Base-by-base conservation (phyloP, 768 basidiomycete species). In the Rhizopogon vinicolor region DNA sequence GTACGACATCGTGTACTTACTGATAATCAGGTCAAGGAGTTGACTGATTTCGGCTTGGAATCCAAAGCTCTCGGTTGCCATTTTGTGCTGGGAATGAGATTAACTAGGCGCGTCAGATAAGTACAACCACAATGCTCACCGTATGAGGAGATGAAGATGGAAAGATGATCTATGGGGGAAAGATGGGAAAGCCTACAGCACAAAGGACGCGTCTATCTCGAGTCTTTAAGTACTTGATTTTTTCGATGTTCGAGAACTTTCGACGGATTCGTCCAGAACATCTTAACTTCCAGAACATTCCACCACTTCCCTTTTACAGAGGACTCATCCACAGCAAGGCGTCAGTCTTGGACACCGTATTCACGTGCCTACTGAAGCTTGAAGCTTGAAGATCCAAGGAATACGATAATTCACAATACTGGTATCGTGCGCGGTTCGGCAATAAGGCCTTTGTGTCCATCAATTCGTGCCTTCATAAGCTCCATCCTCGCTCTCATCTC, bases 41-140 rank as follows among this genome's bases (percentile, higher is more conserved):
- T 98, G 97, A 73, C 88, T 90, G 86, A 99, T 98, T 84, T 98
- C 96, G 72, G 96, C 96, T 74, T 98, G 93, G 86, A 95, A 95
- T 74, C 91, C 91, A 74, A 93, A 93, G 78, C 85, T 87, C 78
- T 93, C 91, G 56, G 85, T 74, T 65, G 87, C 83, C 88, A 89
- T 88, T 74, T 70, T 70, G 57, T 60, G 53, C 67, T 64, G 35
- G 55, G 41, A 25, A 48, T 33, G 39, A 18, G 52, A 55, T 73
- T 19, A 29, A 41, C 42, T 19, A 0, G 40, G 50, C 33, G 48
- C 37, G 50, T 41, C 33, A 14, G 1, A 43, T 7, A 22, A 25
- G 10, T 12, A 16, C 12, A 8, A 56, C 46, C 33, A 31, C 37
- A 33, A 42, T 22, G 41, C 62, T 62, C 59, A 64, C 64, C 14